Conservation (phyloP, 2,329 filamentous ascomycete genomes). For the Calonectria honghensis region DNA sequence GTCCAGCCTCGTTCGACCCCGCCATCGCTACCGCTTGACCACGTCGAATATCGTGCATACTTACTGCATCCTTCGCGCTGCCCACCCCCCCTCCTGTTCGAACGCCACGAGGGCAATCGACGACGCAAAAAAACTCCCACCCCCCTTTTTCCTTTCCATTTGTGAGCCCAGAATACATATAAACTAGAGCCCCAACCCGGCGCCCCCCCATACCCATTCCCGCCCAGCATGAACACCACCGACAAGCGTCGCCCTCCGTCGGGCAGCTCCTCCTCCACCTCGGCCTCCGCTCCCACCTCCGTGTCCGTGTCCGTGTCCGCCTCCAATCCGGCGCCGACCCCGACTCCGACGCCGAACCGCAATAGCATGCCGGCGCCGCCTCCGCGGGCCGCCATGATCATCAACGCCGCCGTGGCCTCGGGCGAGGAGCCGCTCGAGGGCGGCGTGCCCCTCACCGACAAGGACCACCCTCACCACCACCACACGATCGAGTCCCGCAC, state of each 20-base stretch:
- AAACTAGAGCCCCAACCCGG: not conserved
- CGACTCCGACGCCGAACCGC: slow-evolving; percentile 43
- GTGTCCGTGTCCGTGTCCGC: slow-evolving; percentile 53
- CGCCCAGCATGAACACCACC: slow-evolving; percentile 61
- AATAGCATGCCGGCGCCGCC: slow-evolving; percentile 57
- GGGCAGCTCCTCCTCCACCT: slow-evolving; percentile 49
- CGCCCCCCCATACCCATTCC: not conserved
- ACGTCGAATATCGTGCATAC: slow-evolving; percentile 23
- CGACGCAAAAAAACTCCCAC: slow-evolving; percentile 29
- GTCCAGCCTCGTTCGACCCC: slow-evolving; percentile 52
- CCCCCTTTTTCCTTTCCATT: slow-evolving; percentile 27
- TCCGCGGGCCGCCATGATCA: slow-evolving; percentile 56
- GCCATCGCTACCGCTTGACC: slow-evolving; percentile 54
- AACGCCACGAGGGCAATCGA: slow-evolving; percentile 28
- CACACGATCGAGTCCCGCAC: slow-evolving; percentile 56
- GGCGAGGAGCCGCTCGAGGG: slow-evolving; percentile 54
- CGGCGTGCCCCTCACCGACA: slow-evolving; percentile 52
- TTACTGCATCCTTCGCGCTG: slow-evolving; percentile 8
- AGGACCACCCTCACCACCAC: slow-evolving; percentile 42
- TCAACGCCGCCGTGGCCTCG: slow-evolving; percentile 45
- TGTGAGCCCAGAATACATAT: slow-evolving; percentile 1
- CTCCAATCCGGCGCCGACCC: slow-evolving; percentile 51
- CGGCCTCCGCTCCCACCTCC: slow-evolving; percentile 43
- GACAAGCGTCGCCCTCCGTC: slow-evolving; percentile 66
- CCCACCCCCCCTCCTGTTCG: slow-evolving; percentile 16